Evolutionary conservation across 208 protist genomes (phyloP), one percentile per base, ranked within the genome.

Genomic region (Herpetomonas samuelpessoai): DNA sequence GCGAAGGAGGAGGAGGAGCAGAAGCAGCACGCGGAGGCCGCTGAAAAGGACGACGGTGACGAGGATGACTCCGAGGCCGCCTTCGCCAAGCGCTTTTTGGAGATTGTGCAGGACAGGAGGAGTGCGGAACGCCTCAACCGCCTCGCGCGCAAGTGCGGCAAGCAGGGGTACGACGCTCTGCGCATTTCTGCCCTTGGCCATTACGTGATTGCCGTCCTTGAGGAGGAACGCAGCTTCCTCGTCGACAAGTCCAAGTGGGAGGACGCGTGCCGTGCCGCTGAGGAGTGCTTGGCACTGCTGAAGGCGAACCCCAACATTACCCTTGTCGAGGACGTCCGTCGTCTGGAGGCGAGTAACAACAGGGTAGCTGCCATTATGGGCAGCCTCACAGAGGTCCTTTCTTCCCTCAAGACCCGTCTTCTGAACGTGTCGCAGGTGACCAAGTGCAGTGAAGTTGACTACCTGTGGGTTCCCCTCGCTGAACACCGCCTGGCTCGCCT

Each of bases 401-500:
- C 57, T 54, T 75, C 65, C 46, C 73, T 93, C 27, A 62, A 79
- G 56, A 67, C 49, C 3, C 65, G 89, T 49, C 62, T 90, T 38
- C 62, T 65, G 49, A 79, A 76, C 50, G 75, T 83, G 49, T 68
- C 77, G 10, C 85, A 86, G 66, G 81, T 79, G 30, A 71, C 79
- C 31, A 49, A 62, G 31, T 54, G 57, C 50, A 50, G 51, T 39
- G 75, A 70, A 35, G 29, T 31, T 35, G 70, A 81, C 30, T 88
- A 91, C 65, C 69, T 87, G 31, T 72, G 71, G 48, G 54, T 91
- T 16, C 74, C 84, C 48, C 56, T 74, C 22, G 71, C 74, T 41
- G 83, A 95, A 60, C 92, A 95, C 60, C 54, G 68, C 9, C 73
- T 95, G 45, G 82, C 78, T 22, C 78, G 74, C 31, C 57, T 95